Base-by-base conservation (phyloP, 2,329 filamentous ascomycete genomes). In the Trichoderma endophyticum region DNA sequence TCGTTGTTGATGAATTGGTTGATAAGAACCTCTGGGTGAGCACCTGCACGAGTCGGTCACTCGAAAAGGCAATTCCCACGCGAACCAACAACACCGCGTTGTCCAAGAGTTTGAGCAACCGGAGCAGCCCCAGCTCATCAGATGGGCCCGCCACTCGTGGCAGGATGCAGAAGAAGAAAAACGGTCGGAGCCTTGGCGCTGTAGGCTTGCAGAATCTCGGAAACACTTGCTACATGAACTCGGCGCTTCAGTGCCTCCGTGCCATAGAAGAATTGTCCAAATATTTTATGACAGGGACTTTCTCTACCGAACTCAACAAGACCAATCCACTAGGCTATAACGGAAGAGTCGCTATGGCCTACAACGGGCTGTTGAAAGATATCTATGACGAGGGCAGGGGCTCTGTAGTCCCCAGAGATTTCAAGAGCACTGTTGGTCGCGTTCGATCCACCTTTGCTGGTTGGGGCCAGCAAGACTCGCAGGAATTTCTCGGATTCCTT, bases 161-260 rank as follows among this genome's bases (percentile, higher is more conserved):
- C 56, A 88, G 93, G 71, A 83, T 88, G 8, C 89, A 91, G 73
- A 90, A 90, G 74, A 92, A 90, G 75, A 90, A 89, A 75, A 88
- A 90, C 51, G 92, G 92, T 11, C 90, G 90, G 73, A 89, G 89
- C 14, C 82, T 90, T 39, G 96, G 96, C 36, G 92, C 91, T 54
- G 92, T 95, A 56, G 96, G 96, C 39, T 84, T 99, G 67, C 90
- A 89, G 74, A 99, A 99, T 78, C 84, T 99, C 15, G 96, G 96
- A 63, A 99, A 99, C 78, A 98, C 96, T 0, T 99, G 96, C 82
- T 99, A 99, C 83, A 98, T 98, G 95, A 98, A 98, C 81, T 97
- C 95, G 26, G 96, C 96, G 11, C 85, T 98, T 70, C 96, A 99
- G 80, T 99, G 96, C 80, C 89, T 99, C 66, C 91, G 95, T 65